These are phyloP conservation scores for Urostyla sp. DNA, from an alignment of 73 alveolate species.

Conservation along the genomic window DNA sequence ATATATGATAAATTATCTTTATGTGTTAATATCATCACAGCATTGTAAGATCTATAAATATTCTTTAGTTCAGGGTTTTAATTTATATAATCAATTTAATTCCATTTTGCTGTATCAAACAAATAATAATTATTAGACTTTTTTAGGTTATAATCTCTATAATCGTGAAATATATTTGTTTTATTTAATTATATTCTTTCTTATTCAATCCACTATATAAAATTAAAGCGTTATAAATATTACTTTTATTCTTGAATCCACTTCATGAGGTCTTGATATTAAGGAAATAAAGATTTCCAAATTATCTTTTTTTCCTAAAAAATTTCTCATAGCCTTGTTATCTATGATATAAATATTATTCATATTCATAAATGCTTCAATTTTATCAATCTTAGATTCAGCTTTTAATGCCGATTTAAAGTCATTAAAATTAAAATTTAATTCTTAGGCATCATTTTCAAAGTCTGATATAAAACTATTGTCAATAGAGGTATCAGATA, in stretches of 20 bases:
- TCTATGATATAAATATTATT: constrained; percentile 23
- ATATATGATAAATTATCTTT: constrained; percentile 16
- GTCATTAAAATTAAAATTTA: constrained; percentile 29
- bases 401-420: constrained; percentile 49
- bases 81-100: constrained; percentile 56
- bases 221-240: not conserved
- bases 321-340: constrained; percentile 38
- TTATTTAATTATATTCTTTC: constrained; percentile 8
- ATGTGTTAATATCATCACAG: constrained; percentile 12
- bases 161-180: not conserved
- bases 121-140: constrained; percentile 1
- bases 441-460: constrained; percentile 57
- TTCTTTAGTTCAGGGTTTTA: constrained; percentile 47
- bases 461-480: constrained; percentile 46
- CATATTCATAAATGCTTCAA: constrained; percentile 56
- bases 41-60: constrained; percentile 53
- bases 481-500: constrained; percentile 22
- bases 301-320: constrained; percentile 45
- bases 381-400: constrained; percentile 60
- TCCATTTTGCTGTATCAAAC: not conserved
- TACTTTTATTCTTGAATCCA: constrained; percentile 54
- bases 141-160: constrained; percentile 21
- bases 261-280: constrained; percentile 64
- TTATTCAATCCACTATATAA: constrained; percentile 44
- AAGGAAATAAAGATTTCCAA: constrained; percentile 32